Evolutionary conservation across 108 stramenopile genomes (phyloP), one percentile per base, ranked within the genome.

Genomic region (Pseudonitzschia delicatissima): DNA sequence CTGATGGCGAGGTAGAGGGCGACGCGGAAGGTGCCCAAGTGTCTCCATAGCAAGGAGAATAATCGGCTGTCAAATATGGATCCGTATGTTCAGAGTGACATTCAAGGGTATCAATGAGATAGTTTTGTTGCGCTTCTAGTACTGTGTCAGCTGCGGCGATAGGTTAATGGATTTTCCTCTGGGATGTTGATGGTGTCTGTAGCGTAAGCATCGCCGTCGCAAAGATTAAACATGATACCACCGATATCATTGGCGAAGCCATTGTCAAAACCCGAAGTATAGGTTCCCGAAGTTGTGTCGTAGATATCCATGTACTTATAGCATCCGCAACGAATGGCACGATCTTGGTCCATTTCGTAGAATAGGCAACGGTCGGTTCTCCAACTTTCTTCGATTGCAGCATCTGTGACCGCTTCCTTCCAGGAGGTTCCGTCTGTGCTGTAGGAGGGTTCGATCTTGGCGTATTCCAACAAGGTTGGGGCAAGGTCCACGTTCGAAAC

Each of bases 281-380:
- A 7, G 4, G 42, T 44, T n/a, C 17, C n/a, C 17, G 42, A 44
- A 1, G 13, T n/a, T 13, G 7, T 7, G n/a, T 44, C 42, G 42
- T 5, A 3, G 6, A 72, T 44, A n/a, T 6, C n/a, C 17, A 44
- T 3, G 42, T 5, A 6, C 66, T 77, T 77, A 6, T 67, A 33
- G 45, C 76, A 77, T 3, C 66, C 71, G 52, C 76, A 77, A 20
- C 64, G 18, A 3, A 70, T 65, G 27, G 70, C 64, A 8, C 76
- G 69, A 42, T 71, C 69, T 0, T 26, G 12, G 7, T 71, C 70
- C 28, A 66, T 32, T 45, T 71, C 76, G 21, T 65, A 51, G 8
- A 58, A 45, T 13, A 67, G 18, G 65, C 76, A 77, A 21, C 70
- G 64, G 35, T 65, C 65, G 27, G 13, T 4, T 42, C 42, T 53